phyloP scores from a whole-genome alignment of 1,139 yeast genomes.

The Suhomyces choctaworum region DNA sequence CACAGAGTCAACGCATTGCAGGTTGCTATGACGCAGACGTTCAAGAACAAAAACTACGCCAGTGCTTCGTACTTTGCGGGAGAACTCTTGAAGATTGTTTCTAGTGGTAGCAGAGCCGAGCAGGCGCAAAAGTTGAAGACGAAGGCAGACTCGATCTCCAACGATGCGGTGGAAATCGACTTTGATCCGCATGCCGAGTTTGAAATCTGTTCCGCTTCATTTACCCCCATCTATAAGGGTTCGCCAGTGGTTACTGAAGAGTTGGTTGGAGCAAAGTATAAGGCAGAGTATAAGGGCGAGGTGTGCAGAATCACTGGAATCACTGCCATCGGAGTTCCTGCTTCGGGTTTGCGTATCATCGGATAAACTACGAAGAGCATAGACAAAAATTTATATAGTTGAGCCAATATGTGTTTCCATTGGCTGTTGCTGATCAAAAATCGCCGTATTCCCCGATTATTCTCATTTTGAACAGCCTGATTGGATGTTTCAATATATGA shows the following conservation, averaged over 20 bases:
- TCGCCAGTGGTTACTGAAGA: constrained; percentile 72
- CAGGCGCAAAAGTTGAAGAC: constrained; percentile 82
- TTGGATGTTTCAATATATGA: no score
- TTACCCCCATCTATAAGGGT: constrained; percentile 86
- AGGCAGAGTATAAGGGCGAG: constrained; percentile 72
- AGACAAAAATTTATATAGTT: no score
- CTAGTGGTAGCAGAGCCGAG: constrained; percentile 80
- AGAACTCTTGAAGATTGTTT: constrained; percentile 68
- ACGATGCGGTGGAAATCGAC: constrained; percentile 86
- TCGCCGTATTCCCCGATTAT: no score
- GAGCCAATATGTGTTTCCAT: no score
- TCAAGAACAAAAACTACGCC: constrained; percentile 82
- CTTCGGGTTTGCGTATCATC: constrained; percentile 80
- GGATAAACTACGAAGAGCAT: no score
- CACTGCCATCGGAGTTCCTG: constrained; percentile 87
- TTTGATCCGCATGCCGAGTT: constrained; percentile 92
- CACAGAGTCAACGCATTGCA: constrained; percentile 88
- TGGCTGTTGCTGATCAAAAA: no score
- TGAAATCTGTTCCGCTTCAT: constrained; percentile 83
- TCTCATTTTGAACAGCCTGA: no score
- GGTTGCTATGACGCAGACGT: constrained; percentile 92
- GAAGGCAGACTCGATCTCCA: constrained; percentile 75
- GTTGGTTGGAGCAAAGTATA: constrained; percentile 89
- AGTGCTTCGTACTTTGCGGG: constrained; percentile 89
- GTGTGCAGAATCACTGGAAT: constrained; percentile 74